Percentiles rank a stretch among this genome's conserved stretches.
phyloP scores from a whole-genome alignment of 2,329 filamentous ascomycete genomes.

The Trichoderma sp. region DNA sequence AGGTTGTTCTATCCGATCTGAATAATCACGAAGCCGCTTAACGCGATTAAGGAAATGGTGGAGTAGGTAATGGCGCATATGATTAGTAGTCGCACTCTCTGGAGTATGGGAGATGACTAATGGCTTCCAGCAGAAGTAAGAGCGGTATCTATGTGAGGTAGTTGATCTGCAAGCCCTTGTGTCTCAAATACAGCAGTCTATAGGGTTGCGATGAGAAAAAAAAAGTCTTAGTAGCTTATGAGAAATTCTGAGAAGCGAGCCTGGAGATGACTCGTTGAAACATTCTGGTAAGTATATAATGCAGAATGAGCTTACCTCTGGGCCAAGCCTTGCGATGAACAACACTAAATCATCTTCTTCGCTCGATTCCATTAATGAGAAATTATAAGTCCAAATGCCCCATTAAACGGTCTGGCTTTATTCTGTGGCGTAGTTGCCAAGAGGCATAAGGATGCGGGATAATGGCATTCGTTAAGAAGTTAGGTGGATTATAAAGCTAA shows the following conservation, averaged over 20 bases:
- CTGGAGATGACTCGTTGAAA: neutral
- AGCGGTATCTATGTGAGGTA: neutral
- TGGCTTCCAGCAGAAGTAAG: neutral
- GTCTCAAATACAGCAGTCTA: no score
- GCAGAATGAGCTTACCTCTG: neutral
- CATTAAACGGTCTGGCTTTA: no score
- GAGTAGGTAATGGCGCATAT: neutral
- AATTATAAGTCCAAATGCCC: no score
- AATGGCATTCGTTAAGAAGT: no score
- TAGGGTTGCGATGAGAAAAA: no score
- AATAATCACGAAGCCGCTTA: neutral
- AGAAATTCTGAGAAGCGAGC: neutral
- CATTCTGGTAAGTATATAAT: neutral
- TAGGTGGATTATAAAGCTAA: no score
- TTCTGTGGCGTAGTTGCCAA: no score
- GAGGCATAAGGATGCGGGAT: no score
- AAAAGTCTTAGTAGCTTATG: neutral
- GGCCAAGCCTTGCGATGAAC: neutral
- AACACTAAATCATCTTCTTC: no score
- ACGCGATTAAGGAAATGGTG: slow-evolving; percentile 16
- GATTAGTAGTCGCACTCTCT: neutral
- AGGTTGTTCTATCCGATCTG: neutral
- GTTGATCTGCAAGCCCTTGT: no score
- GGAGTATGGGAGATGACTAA: neutral
- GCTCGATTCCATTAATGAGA: no score